phyloP scores from a whole-genome alignment of 805 yeast genomes.

The Cyberlindnera maclurae region DNA sequence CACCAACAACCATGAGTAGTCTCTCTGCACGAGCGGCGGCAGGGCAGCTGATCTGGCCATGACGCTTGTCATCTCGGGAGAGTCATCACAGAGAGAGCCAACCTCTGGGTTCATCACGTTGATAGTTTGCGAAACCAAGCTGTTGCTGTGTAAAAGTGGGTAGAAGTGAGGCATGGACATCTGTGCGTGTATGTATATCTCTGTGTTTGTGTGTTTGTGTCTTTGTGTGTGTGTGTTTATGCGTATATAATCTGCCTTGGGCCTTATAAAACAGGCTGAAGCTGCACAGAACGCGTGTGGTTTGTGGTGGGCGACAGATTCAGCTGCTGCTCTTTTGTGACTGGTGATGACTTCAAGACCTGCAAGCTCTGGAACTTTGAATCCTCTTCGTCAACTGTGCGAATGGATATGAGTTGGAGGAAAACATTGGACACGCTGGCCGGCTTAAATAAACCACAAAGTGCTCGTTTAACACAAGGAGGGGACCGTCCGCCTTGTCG shows the following conservation, averaged over 20 bases:
- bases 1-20: slow-evolving; percentile 23
- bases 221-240: too few species aligned
- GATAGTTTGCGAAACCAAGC: slow-evolving; percentile 17
- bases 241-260: too few species aligned
- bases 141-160: slow-evolving; percentile 17
- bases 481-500: slow-evolving; percentile 2
- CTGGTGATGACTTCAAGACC: too few species aligned
- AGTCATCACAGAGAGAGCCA: slow-evolving; percentile 11
- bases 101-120: slow-evolving; percentile 14
- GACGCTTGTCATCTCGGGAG: neutral
- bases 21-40: slow-evolving; percentile 9
- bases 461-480: neutral
- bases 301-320: too few species aligned
- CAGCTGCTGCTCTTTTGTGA: too few species aligned
- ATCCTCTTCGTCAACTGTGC: too few species aligned
- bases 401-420: too few species aligned
- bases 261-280: too few species aligned
- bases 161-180: slow-evolving; percentile 1
- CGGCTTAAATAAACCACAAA: too few species aligned
- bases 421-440: too few species aligned
- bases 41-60: neutral
- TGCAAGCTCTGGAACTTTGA: too few species aligned
- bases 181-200: neutral
- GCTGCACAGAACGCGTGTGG: too few species aligned
- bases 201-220: neutral